These are phyloP conservation scores for Caloboletus firmus DNA, from an alignment of 1,284 basidiomycete genomes.

Conservation along the genomic window DNA sequence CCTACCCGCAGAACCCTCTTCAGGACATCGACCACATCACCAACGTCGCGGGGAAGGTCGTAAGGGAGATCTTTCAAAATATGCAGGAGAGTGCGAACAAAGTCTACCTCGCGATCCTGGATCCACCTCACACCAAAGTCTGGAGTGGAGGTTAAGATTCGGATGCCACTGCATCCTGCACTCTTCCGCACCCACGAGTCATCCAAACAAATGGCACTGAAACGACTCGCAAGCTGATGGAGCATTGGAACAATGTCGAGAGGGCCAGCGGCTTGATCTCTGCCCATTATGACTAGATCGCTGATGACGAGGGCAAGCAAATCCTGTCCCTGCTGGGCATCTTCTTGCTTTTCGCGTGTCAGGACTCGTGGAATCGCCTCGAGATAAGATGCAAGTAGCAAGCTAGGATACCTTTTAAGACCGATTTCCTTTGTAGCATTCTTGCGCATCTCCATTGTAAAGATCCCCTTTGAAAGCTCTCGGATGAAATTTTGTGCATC, in stretches of 20 bases:
- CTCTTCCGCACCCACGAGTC: slow-evolving; percentile 86
- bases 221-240: slow-evolving; percentile 77
- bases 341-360: slow-evolving; percentile 60
- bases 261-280: slow-evolving; percentile 43
- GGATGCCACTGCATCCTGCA: slow-evolving; percentile 84
- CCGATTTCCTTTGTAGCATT: slow-evolving; percentile 53
- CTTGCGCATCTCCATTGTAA: slow-evolving; percentile 64
- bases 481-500: slow-evolving; percentile 70
- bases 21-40: slow-evolving; percentile 79
- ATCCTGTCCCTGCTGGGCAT: slow-evolving; percentile 59
- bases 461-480: slow-evolving; percentile 68
- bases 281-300: slow-evolving; percentile 63
- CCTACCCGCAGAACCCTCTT: slow-evolving; percentile 76
- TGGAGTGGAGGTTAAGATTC: slow-evolving; percentile 71
- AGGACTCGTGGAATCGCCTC: slow-evolving; percentile 75
- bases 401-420: slow-evolving; percentile 57
- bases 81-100: slow-evolving; percentile 89
- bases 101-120: slow-evolving; percentile 86
- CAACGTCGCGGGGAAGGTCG: slow-evolving; percentile 84
- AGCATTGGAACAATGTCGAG: slow-evolving; percentile 66
- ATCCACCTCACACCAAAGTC: slow-evolving; percentile 82
- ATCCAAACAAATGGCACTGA: slow-evolving; percentile 84
- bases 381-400: slow-evolving; percentile 70
- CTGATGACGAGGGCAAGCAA: slow-evolving; percentile 64
- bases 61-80: slow-evolving; percentile 95